These are phyloP conservation scores for Rutstroemia sydowiana DNA, from an alignment of 2,329 filamentous ascomycete species.

Conservation along the genomic window DNA sequence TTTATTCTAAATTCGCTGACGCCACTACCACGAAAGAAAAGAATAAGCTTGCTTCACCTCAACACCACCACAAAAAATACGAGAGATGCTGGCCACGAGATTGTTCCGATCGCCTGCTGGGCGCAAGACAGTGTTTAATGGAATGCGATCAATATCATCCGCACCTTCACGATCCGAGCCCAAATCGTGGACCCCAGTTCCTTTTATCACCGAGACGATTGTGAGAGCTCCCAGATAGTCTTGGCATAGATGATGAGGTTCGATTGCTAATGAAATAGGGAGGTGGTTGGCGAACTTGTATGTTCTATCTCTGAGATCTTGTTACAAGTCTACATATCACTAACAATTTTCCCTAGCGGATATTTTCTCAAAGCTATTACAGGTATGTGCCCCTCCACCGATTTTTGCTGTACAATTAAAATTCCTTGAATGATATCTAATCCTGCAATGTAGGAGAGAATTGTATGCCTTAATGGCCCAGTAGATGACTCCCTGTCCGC, in stretches of 20 bases:
- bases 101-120: constrained; percentile 21
- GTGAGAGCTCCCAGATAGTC: constrained; percentile 37
- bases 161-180: constrained; percentile 23
- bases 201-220: constrained; percentile 47
- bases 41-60: not conserved
- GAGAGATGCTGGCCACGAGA: constrained; percentile 23
- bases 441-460: constrained; percentile 60
- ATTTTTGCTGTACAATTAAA: too few relatives aligned
- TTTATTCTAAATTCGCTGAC: not conserved
- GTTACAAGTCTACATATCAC: constrained; percentile 25
- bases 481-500: constrained; percentile 88
- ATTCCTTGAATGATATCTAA: too few relatives aligned
- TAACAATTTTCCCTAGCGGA: constrained; percentile 47
- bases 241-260: constrained; percentile 17
- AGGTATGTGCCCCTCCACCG: constrained; percentile 42
- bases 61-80: not conserved
- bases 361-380: constrained; percentile 73
- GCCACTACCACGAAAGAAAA: not conserved
- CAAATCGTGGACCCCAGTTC: constrained; percentile 37
- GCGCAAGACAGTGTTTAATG: constrained; percentile 17
- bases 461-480: constrained; percentile 85
- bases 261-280: constrained; percentile 42
- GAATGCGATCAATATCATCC: constrained; percentile 22
- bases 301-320: constrained; percentile 30
- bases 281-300: constrained; percentile 72